phyloP scores from a whole-genome alignment of 164 flowering plant genomes.

The Litsea cubeba region DNA sequence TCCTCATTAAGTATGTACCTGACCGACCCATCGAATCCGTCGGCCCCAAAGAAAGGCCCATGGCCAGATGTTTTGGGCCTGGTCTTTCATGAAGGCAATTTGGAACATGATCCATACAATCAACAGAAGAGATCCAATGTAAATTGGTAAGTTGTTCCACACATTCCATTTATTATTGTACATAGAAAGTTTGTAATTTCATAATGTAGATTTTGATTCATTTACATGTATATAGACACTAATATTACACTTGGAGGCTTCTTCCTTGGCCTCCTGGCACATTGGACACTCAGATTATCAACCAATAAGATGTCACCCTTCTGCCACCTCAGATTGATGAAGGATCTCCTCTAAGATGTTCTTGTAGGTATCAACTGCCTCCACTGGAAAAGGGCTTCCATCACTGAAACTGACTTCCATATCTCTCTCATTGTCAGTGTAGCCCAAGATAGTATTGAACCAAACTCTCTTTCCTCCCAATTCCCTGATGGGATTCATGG shows the following conservation, averaged over 20 bases:
- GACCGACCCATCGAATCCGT: no score
- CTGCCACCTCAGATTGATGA: conserved; percentile 11
- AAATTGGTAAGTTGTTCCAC: no score
- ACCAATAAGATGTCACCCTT: conserved; percentile 12
- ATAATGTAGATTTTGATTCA: neutral
- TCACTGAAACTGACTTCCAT: neutral
- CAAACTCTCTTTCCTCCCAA: conserved; percentile 8
- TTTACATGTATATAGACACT: conserved; percentile 11
- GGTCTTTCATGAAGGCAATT: no score
- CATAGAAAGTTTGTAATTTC: no score
- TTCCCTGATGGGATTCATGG: conserved; percentile 1
- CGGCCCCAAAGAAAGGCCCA: no score
- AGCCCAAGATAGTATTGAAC: conserved; percentile 9
- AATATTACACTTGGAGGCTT: conserved; percentile 12
- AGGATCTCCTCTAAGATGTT: conserved; percentile 4
- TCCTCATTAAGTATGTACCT: no score
- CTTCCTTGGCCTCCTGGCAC: conserved; percentile 5
- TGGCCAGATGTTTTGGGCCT: no score
- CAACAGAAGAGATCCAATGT: neutral
- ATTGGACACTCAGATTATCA: conserved; percentile 9
- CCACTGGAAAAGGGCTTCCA: neutral
- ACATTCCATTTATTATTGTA: no score
- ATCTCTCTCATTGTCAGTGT: neutral
- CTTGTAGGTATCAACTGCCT: neutral
- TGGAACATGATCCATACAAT: neutral